These are phyloP conservation scores for Stemphylium vesicarium DNA, from an alignment of 2,329 filamentous ascomycete species.

Conservation along the genomic window DNA sequence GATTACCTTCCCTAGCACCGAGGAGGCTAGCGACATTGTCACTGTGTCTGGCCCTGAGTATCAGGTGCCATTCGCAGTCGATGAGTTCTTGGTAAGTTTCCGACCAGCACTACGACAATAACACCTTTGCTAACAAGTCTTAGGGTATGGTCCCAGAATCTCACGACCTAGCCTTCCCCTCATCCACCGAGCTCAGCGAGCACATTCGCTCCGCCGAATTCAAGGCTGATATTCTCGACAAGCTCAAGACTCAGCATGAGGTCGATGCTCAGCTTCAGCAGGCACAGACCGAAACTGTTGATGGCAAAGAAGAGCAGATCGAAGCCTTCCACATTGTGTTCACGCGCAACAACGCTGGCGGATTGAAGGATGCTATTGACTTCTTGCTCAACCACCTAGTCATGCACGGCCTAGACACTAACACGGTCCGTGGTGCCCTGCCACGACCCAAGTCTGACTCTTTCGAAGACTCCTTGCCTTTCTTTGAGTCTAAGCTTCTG, in stretches of 20 bases:
- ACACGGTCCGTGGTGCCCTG: constrained; percentile 87
- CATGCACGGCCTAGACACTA: constrained; percentile 83
- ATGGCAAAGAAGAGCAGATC: constrained; percentile 51
- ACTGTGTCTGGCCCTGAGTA: constrained; percentile 96
- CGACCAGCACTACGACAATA: not conserved
- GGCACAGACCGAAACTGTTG: constrained; percentile 49
- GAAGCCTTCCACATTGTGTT: constrained; percentile 65
- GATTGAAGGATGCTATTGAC: constrained; percentile 93
- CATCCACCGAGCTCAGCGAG: constrained; percentile 75
- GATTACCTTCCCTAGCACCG: constrained; percentile 96
- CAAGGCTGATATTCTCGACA: constrained; percentile 76
- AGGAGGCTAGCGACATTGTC: constrained; percentile 95
- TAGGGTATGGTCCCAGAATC: constrained; percentile 96
- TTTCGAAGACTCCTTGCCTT: constrained; percentile 95
- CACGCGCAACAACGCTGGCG: constrained; percentile 95
- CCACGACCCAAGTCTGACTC: constrained; percentile 98
- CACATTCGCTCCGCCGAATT: constrained; percentile 86
- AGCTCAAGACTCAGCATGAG: constrained; percentile 89
- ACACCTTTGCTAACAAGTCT: constrained; percentile 40
- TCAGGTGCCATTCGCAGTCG: constrained; percentile 95
- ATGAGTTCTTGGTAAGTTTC: constrained; percentile 78
- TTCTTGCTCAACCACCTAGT: constrained; percentile 87
- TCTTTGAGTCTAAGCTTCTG: constrained; percentile 95
- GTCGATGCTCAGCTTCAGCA: constrained; percentile 79
- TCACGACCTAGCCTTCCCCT: constrained; percentile 86